Base-by-base conservation (phyloP, 805 yeast genomes). In the Zygoascus tannicola region DNA sequence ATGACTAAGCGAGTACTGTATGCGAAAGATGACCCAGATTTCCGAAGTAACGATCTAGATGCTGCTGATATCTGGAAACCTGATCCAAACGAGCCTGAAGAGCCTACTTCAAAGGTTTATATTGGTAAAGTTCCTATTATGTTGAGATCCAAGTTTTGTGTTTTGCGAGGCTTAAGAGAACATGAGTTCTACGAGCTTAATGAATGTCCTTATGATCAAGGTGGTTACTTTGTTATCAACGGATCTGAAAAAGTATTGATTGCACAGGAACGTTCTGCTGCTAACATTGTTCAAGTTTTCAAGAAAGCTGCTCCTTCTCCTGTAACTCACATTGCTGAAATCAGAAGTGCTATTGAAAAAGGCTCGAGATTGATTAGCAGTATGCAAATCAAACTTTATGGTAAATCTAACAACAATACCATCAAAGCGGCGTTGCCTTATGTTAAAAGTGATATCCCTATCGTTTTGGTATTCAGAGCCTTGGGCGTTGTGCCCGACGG, bases 121-220 rank as follows among this genome's bases (percentile, higher is more conserved):
- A 84, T 92, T 59, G 99, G 99, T 51, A 87, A 86, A 64, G 95
- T 92, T 49, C 99, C 99, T 41, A 87, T 92, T 64, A 92, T 92
- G 99, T 74, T 92, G 56, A 77, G 96, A 58, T 90, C 97, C 44
- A 90, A 86, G 70, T 92, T 86, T 61, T 92, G 99, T 76, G 79
- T 88, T 69, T 74, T 92, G 57, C 76, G 86, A 59, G 95, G 85
- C 49, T 74, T 92, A 54, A 79, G 85, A 5, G 97, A 92, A 56
- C 86, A 85, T 54, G 98, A 92, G 66, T 76, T 88, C 58, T 92
- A 88, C 67, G 94, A 87, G 56, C 76, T 92, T 60, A 88, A 92
- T 66, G 99, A 92, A 68, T 92, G 99, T 69, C 98, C 98, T 26
- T 92, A 85, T 66, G 99, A 92, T 73, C 94, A 92, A 94, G 99